phyloP scores from a whole-genome alignment of 345 rosid species.

The Sonneratia alba region DNA sequence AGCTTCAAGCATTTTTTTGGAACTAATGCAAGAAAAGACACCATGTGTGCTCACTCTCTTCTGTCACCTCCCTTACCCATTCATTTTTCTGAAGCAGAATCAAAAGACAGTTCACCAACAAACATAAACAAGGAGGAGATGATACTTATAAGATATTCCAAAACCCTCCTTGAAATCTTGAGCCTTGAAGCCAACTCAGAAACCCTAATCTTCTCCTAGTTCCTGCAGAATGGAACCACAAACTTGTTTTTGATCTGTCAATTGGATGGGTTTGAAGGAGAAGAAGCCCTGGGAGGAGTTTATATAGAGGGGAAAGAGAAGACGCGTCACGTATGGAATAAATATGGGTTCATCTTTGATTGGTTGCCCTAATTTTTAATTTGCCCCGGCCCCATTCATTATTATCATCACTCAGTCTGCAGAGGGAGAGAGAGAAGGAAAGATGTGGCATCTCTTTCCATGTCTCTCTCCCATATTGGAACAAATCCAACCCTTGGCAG shows the following conservation, averaged over 20 bases:
- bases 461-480: not conserved
- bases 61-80: slow-evolving; percentile 9
- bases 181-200: not conserved
- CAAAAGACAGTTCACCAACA: no score
- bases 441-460: not conserved
- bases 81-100: not conserved
- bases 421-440: not conserved
- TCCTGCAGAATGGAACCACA: not conserved
- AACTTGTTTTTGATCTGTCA: not conserved
- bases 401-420: not conserved
- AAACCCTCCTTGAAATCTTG: not conserved
- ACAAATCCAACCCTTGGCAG: not conserved
- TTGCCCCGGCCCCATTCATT: not conserved
- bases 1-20: not conserved
- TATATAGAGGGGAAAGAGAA: slow-evolving; percentile 3
- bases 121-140: not conserved
- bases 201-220: not conserved
- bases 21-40: slow-evolving; percentile 3
- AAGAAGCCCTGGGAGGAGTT: slow-evolving; percentile 3
- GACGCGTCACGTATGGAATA: not conserved
- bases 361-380: slow-evolving; percentile 9
- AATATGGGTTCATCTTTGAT: slow-evolving; percentile 8
- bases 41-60: slow-evolving; percentile 10
- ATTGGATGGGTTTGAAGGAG: not conserved
- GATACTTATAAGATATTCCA: not conserved